A percentile compares a stretch with the other conserved stretches of the same genome.
Conservation (phyloP, 2,329 filamentous ascomycete species). For the Fusarium staphyleae region DNA sequence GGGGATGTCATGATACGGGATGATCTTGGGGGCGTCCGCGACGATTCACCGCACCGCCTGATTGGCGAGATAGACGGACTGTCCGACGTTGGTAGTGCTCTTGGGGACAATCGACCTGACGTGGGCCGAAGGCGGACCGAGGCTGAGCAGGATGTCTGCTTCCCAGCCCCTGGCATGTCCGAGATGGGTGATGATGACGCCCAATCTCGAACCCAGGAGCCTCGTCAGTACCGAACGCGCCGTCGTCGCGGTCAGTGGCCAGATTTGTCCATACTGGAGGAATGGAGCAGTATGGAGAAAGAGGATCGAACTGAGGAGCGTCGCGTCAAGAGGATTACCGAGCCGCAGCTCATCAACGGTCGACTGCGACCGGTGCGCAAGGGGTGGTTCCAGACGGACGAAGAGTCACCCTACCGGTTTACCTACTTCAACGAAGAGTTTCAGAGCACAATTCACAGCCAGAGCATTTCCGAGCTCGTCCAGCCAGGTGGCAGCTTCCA, state of each 20-base stretch:
- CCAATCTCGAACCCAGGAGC: constrained; percentile 53
- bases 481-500: constrained; percentile 84
- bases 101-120: constrained; percentile 43
- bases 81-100: constrained; percentile 40
- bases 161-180: constrained; percentile 75
- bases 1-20: constrained; percentile 76
- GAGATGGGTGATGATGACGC: constrained; percentile 82
- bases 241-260: constrained; percentile 82
- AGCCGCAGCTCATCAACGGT: constrained; percentile 91
- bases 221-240: constrained; percentile 50
- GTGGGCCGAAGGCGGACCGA: constrained; percentile 60
- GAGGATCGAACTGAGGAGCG: constrained; percentile 80
- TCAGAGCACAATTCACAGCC: constrained; percentile 92
- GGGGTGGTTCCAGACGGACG: constrained; percentile 85
- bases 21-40: constrained; percentile 57
- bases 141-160: constrained; percentile 90
- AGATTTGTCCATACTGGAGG: constrained; percentile 81
- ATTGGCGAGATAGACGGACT: constrained; percentile 44
- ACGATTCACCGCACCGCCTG: constrained; percentile 42
- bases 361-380: constrained; percentile 80
- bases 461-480: constrained; percentile 91
- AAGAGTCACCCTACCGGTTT: constrained; percentile 91
- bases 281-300: constrained; percentile 91
- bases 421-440: constrained; percentile 99
- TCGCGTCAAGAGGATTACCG: constrained; percentile 88